Base-by-base conservation (phyloP, 1,139 yeast species). In the Lodderomyces metapsilosis region DNA sequence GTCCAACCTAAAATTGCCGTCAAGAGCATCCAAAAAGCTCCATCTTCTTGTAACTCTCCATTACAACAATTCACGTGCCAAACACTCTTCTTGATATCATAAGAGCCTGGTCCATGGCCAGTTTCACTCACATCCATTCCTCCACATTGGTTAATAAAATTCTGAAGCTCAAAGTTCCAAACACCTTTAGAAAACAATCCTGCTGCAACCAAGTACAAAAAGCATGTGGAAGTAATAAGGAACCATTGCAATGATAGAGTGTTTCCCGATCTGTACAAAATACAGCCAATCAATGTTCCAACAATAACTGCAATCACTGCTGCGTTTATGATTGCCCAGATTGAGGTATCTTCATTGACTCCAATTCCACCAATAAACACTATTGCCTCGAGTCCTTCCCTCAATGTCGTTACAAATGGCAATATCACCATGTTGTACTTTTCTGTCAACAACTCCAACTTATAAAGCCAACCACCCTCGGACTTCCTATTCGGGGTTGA, bases 21-120 rank as follows among this genome's bases (percentile, higher is more conserved):
- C 34, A 66, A 58, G 30, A 71, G 52, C 76, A 71, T 70, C 76
- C 76, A 71, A 38, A 61, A 58, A 5, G 64, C 56, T 1, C 76
- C 76, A 47, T 71, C 76, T 9, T 69, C 74, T 45, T 71, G 71
- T 36, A 69, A 48, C 49, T 63, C 66, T 9, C 74, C 74, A 47
- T 71, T 71, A 46, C 76, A 71, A 46, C 77, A 71, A 50, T 71
- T 70, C 10, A 71, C 76, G 48, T 71, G 77, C 77, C 77, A 71
- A 1, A 71, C 65, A 45, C 72, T 67, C 7, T 48, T 54, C 22
- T 52, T 45, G 18, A 71, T 69, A 49, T 71, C 75, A 42, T 71
- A 71, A 3, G 73, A 66, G 0, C 76, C 77, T 0, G 77, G 76
- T 0, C 76, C 76, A 47, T 70, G 68, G 2, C 77, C 77, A 2